Evolutionary conservation across 768 basidiomycete species (phyloP).

Genomic region (Mycena polygramma): DNA sequence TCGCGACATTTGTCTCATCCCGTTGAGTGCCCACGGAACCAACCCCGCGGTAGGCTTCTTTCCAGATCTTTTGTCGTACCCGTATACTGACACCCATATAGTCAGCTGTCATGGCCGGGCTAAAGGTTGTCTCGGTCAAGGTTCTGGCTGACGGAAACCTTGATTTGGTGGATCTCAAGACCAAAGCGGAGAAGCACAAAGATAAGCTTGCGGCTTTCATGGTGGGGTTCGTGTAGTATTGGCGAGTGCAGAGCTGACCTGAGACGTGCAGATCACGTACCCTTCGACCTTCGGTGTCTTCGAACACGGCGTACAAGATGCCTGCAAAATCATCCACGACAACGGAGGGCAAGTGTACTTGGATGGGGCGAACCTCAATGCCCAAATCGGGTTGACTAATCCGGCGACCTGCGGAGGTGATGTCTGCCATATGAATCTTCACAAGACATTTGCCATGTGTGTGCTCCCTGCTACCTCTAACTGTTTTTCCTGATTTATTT

Average conservation of each 20-base stretch:
- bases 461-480: conserved; percentile 40
- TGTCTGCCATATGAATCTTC: conserved; percentile 97
- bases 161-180: conserved; percentile 86
- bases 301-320: conserved; percentile 90
- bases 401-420: conserved; percentile 97
- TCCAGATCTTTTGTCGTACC: not conserved
- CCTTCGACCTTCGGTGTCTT: conserved; percentile 99
- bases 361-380: conserved; percentile 96
- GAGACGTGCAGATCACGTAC: conserved; percentile 84
- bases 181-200: conserved; percentile 92
- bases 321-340: conserved; percentile 93
- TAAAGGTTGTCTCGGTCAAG: conserved; percentile 97
- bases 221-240: conserved; percentile 59
- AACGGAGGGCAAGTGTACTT: conserved; percentile 98
- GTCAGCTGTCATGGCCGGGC: conserved; percentile 97
- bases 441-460: conserved; percentile 97
- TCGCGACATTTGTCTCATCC: conserved; percentile 93
- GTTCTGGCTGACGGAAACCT: conserved; percentile 88
- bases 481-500: conserved; percentile 5
- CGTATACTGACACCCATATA: conserved; percentile 48
- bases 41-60: conserved; percentile 83
- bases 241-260: conserved; percentile 13
- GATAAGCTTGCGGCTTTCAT: conserved; percentile 96
- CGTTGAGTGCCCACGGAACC: conserved; percentile 96
- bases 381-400: conserved; percentile 93